Percentiles rank a stretch among this genome's conserved stretches.
These are phyloP conservation scores for Noccaea bulbosa DNA, from an alignment of 345 rosid genomes.

Conservation along the genomic window DNA sequence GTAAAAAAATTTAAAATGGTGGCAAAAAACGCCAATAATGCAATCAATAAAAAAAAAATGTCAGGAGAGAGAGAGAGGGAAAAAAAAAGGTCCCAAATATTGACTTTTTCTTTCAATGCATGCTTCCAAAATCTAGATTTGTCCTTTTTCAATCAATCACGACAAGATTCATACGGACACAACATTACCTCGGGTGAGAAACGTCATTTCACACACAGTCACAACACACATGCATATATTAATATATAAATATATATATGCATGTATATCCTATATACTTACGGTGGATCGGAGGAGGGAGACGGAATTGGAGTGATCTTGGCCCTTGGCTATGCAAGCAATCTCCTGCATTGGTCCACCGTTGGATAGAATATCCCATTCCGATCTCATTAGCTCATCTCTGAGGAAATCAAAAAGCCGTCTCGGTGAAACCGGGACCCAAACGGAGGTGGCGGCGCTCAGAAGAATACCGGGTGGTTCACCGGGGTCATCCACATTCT, in stretches of 20 bases:
- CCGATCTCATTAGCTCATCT: constrained; percentile 80
- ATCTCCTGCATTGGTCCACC: constrained; percentile 99
- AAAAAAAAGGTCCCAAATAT: constrained; percentile 49
- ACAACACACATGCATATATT: neutral
- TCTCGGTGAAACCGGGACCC: constrained; percentile 74
- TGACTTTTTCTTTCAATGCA: constrained; percentile 51
- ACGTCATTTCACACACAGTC: constrained; percentile 33
- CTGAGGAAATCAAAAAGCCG: constrained; percentile 83
- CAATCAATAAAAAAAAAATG: neutral
- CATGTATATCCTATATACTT: neutral
- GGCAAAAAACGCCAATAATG: constrained; percentile 10
- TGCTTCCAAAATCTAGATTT: constrained; percentile 46
- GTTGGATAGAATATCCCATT: constrained; percentile 93
- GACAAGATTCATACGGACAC: constrained; percentile 38
- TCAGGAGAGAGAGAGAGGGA: neutral
- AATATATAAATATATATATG: no score
- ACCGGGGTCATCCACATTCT: constrained; percentile 84
- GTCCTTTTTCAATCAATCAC: constrained; percentile 46
- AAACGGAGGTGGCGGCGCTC: constrained; percentile 93
- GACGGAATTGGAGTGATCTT: constrained; percentile 91
- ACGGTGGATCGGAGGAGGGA: constrained; percentile 87
- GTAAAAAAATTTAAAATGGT: neutral
- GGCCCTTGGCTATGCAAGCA: constrained; percentile 91
- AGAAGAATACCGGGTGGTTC: constrained; percentile 95
- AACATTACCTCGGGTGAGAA: neutral